phyloP scores from a whole-genome alignment of 768 basidiomycete genomes.

The Phylloporus rhodoxanthus region DNA sequence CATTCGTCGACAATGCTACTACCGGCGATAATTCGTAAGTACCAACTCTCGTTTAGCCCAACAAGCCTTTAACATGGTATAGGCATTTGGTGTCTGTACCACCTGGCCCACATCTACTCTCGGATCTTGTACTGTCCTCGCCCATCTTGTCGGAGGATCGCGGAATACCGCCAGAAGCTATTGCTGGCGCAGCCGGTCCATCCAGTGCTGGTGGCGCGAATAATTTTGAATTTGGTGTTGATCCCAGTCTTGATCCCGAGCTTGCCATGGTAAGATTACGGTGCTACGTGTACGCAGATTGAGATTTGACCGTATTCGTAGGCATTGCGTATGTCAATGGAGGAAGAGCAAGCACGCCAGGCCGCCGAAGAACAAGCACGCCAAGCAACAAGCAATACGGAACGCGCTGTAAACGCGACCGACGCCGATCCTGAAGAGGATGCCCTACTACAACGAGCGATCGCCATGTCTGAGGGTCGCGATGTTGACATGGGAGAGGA shows the following conservation, averaged over 20 bases:
- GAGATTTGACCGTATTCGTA: constrained; percentile 26
- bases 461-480: constrained; percentile 64
- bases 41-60: neutral
- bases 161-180: constrained; percentile 59
- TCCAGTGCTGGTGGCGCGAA: constrained; percentile 44
- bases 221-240: constrained; percentile 84
- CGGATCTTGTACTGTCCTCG: constrained; percentile 76
- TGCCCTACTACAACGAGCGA: constrained; percentile 64
- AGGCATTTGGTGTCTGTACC: constrained; percentile 81
- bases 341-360: constrained; percentile 84
- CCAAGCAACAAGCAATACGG: constrained; percentile 24
- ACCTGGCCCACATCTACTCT: constrained; percentile 73
- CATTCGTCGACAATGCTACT: constrained; percentile 77
- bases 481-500: constrained; percentile 46
- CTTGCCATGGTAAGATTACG: constrained; percentile 75
- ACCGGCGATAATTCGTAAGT: constrained; percentile 85
- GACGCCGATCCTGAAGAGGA: constrained; percentile 72
- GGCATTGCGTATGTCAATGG: constrained; percentile 97
- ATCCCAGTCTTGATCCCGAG: constrained; percentile 93
- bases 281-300: neutral
- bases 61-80: constrained; percentile 1
- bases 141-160: constrained; percentile 79
- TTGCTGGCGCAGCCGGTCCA: constrained; percentile 46
- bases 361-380: constrained; percentile 39
- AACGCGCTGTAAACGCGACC: constrained; percentile 29